Evolutionary conservation across 2,329 filamentous ascomycete genomes (phyloP).

Genomic region (Bretziella fagacearum): DNA sequence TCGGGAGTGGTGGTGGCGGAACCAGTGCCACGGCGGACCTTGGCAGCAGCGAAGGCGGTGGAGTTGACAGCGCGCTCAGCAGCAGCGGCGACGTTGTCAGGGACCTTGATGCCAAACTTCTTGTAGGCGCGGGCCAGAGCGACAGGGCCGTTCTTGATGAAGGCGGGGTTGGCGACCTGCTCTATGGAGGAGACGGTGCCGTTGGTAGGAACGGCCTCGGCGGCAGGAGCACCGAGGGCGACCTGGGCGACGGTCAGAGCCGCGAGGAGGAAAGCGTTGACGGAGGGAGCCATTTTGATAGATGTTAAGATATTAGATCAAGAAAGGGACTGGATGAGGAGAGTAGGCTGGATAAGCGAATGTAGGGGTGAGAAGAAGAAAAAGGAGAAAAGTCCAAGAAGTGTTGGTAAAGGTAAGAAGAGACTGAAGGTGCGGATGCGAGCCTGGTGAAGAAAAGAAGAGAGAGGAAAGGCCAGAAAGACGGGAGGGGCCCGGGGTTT

Average conservation of each 20-base stretch:
- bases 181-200: slow-evolving; percentile 5
- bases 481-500: slow-evolving; percentile 2
- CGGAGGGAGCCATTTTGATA: slow-evolving; percentile 10
- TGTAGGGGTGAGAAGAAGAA: not conserved
- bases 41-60: slow-evolving; percentile 16
- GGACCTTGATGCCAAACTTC: slow-evolving; percentile 20
- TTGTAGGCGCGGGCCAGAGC: slow-evolving; percentile 23
- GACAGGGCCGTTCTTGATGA: slow-evolving; percentile 19
- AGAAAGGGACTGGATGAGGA: not conserved
- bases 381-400: not conserved
- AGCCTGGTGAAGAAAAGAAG: slow-evolving; percentile 10
- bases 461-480: not conserved
- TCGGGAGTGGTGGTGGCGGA: slow-evolving; percentile 17
- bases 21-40: slow-evolving; percentile 17
- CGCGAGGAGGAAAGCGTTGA: slow-evolving; percentile 8
- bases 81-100: slow-evolving; percentile 2
- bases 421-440: slow-evolving; percentile 10
- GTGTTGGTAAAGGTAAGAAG: not conserved
- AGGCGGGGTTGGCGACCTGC: slow-evolving; percentile 15
- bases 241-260: slow-evolving; percentile 8
- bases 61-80: slow-evolving; percentile 16
- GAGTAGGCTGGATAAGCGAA: not conserved
- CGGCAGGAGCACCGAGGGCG: slow-evolving; percentile 6
- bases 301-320: not conserved
- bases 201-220: slow-evolving; percentile 3